phyloP scores from a whole-genome alignment of 2,329 filamentous ascomycete species.

The Fusarium penzigii region DNA sequence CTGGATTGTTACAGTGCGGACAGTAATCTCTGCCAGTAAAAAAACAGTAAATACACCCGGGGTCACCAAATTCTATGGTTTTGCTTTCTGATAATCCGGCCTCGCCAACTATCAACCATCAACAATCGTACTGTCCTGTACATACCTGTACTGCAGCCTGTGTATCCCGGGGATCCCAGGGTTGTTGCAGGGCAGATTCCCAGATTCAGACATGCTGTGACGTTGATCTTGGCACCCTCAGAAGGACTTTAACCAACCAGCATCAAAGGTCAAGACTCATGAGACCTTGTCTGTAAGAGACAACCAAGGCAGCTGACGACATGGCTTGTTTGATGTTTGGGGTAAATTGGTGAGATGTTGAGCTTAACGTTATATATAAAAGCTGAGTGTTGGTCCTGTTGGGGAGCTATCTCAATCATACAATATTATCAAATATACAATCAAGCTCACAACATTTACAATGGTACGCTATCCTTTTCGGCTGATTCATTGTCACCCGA shows the following conservation, averaged over 20 bases:
- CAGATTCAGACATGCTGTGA: slow-evolving; percentile 17
- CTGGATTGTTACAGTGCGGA: too few species aligned
- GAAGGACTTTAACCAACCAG: slow-evolving; percentile 17
- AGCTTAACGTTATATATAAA: slow-evolving; percentile 9
- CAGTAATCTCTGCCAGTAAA: too few species aligned
- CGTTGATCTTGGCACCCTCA: slow-evolving; percentile 3
- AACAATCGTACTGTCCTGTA: too few species aligned
- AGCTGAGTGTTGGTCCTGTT: neutral
- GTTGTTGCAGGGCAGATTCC: neutral
- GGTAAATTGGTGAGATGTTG: slow-evolving; percentile 11
- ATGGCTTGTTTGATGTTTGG: slow-evolving; percentile 13
- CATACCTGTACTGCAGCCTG: neutral
- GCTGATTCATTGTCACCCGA: too few species aligned
- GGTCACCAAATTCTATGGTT: too few species aligned
- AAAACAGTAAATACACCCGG: too few species aligned
- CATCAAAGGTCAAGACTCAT: slow-evolving; percentile 4
- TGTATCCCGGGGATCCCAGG: neutral
- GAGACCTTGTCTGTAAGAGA: slow-evolving; percentile 18
- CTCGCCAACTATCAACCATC: too few species aligned
- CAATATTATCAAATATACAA: neutral
- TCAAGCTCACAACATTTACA: slow-evolving; percentile 2
- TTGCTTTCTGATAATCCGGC: too few species aligned
- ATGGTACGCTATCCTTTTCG: slow-evolving; percentile 14
- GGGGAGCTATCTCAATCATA: neutral
- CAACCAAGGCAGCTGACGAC: slow-evolving; percentile 24